Conservation (phyloP, 805 yeast genomes). For the Candida patagonica region DNA sequence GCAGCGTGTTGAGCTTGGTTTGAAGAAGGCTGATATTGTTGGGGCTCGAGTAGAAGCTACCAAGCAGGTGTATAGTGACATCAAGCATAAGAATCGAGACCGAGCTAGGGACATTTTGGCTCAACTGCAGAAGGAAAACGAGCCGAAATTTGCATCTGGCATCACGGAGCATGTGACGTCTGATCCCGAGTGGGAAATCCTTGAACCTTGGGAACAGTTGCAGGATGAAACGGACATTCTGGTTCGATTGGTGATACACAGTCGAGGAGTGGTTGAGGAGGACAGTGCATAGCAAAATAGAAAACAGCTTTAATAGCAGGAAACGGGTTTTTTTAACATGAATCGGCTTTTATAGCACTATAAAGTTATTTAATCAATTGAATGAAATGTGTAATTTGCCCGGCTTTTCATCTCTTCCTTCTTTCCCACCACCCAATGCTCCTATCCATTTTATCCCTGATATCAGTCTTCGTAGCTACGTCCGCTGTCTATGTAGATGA, state of each 20-base stretch:
- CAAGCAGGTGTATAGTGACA: conserved; percentile 11
- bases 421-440: conserved; percentile 3
- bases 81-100: conserved; percentile 12
- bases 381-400: no score
- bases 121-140: conserved; percentile 10
- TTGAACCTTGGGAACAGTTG: conserved; percentile 18
- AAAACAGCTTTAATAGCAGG: no score
- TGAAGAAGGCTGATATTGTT: conserved; percentile 15
- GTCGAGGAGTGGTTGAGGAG: background rate
- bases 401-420: no score
- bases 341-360: no score
- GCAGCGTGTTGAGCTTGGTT: conserved; percentile 15
- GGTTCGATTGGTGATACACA: conserved; percentile 21
- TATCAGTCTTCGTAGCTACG: background rate
- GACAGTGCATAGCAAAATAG: no score
- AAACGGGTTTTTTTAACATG: no score
- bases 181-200: conserved; percentile 16
- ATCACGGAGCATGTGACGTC: background rate
- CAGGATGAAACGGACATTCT: conserved; percentile 18
- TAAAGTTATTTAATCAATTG: no score
- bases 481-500: conserved; percentile 29
- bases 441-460: background rate
- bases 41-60: conserved; percentile 9
- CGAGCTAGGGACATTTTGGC: conserved; percentile 9
- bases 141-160: conserved; percentile 3